These are phyloP conservation scores for Neurospora crassa DNA, from an alignment of 2,329 filamentous ascomycete genomes.

Conservation along the genomic window DNA sequence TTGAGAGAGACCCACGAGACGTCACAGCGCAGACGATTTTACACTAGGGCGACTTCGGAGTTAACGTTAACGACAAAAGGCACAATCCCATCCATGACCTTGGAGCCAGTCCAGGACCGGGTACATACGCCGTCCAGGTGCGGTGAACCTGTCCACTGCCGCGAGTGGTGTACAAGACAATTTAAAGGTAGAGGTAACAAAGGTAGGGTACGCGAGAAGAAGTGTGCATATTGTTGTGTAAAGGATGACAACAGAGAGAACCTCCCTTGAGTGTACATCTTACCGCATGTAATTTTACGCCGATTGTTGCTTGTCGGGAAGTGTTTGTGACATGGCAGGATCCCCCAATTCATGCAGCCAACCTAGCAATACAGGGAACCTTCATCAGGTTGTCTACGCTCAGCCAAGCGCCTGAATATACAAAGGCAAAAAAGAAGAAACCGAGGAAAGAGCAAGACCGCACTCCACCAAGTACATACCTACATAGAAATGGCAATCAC, in stretches of 20 bases:
- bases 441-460: neutral
- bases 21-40: neutral
- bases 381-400: neutral
- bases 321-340: neutral
- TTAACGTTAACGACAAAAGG: neutral
- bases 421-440: neutral
- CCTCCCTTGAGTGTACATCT: neutral
- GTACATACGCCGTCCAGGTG: neutral
- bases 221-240: neutral
- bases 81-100: neutral
- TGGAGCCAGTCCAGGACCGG: neutral
- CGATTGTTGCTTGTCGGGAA: neutral
- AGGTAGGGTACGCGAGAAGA: neutral
- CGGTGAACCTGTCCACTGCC: neutral
- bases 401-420: neutral
- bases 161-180: no score
- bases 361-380: neutral
- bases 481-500: neutral
- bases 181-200: neutral
- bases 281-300: neutral
- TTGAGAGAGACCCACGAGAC: neutral
- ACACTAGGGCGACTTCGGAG: neutral
- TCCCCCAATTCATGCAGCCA: neutral
- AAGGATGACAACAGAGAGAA: neutral
- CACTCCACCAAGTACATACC: neutral